Base-by-base conservation (phyloP, 2,329 filamentous ascomycete species). In the Xylariales sp. region DNA sequence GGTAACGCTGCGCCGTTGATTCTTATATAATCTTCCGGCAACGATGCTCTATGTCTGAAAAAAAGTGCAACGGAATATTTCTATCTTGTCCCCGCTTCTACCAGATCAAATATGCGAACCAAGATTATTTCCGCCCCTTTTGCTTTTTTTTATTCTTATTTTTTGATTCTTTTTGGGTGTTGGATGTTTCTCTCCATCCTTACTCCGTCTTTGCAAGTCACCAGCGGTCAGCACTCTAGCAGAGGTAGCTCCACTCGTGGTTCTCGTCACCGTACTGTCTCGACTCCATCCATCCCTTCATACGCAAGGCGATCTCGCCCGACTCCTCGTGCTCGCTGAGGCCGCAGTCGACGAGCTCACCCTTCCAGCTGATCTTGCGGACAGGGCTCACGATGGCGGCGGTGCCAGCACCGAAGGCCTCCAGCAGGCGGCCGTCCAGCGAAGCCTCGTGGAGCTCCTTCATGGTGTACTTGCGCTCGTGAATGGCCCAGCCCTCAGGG, bases 241-340 rank as follows among this genome's bases (percentile, higher is more conserved):
- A 65, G 40, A 69, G 50, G 52, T 81, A 83, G 73, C 90, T 96
- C 93, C 93, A 98, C 49, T 83, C 76, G 61, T 96, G 88, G 60
- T 88, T 78, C 64, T 91, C 85, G 48, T 96, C 90, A 46, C 93
- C 93, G 60, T 97, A 96, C 69, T 97, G 91, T 51, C 94, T 90
- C 19, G 70, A 83, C 70, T 95, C 90, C 46, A 98, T 96, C 93
- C 93, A 98, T 54, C 84, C 78, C 79, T 95, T 95, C 83, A 98
- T 90, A 63, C 78, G 78, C 53, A 80, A 67, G 8, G 93, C 85
- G 54, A 97, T 74, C 56, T 90, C 84, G 29, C 93, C 93, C 10
- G 88, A 89, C 70, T 98, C 91, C 63, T 94, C 78, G 33, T 79
- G 71, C 50, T 86, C 81, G 59, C 77, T 78, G 49, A 98, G 67